A percentile compares a stretch with the other conserved stretches of the same genome.
Evolutionary conservation across 2,329 filamentous ascomycete genomes (phyloP).

Genomic region (Arachnomyces sp.): DNA sequence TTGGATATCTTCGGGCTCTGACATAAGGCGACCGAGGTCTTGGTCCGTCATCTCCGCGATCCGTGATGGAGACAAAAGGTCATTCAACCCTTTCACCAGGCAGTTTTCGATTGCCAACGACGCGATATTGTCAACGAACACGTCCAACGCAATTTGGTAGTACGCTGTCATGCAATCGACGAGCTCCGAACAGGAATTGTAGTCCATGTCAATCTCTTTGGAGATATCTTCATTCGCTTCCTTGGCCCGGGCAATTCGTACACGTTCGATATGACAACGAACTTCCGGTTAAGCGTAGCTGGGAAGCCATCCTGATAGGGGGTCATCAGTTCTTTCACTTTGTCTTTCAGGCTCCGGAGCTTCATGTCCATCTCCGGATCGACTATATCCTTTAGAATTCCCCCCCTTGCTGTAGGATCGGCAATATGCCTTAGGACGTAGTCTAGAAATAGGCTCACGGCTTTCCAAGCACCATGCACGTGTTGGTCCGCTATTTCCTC

Average conservation of each 20-base stretch:
- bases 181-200: constrained; percentile 11
- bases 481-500: constrained; percentile 19
- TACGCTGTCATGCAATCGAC: constrained; percentile 19
- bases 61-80: constrained; percentile 24
- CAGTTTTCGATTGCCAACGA: constrained; percentile 31
- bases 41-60: constrained; percentile 25
- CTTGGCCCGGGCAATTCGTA: constrained; percentile 6
- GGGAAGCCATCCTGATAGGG: constrained; percentile 15
- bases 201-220: constrained; percentile 4
- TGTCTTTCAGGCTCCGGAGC: constrained; percentile 13
- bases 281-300: constrained; percentile 12
- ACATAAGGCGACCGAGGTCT: constrained; percentile 17
- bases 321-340: constrained; percentile 15
- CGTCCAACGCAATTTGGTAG: constrained; percentile 19
- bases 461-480: constrained; percentile 14
- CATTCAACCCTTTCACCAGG: constrained; percentile 26
- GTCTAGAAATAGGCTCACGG: constrained; percentile 12
- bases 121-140: constrained; percentile 31
- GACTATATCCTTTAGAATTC: constrained; percentile 15
- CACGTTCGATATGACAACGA: constrained; percentile 5
- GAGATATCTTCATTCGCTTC: background rate
- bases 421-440: constrained; percentile 16
- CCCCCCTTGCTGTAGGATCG: constrained; percentile 9
- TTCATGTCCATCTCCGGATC: constrained; percentile 12
- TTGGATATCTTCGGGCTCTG: constrained; percentile 16